Evolutionary conservation across 768 basidiomycete species (phyloP).

Genomic region (Cystofilobasidium bisporidii): DNA sequence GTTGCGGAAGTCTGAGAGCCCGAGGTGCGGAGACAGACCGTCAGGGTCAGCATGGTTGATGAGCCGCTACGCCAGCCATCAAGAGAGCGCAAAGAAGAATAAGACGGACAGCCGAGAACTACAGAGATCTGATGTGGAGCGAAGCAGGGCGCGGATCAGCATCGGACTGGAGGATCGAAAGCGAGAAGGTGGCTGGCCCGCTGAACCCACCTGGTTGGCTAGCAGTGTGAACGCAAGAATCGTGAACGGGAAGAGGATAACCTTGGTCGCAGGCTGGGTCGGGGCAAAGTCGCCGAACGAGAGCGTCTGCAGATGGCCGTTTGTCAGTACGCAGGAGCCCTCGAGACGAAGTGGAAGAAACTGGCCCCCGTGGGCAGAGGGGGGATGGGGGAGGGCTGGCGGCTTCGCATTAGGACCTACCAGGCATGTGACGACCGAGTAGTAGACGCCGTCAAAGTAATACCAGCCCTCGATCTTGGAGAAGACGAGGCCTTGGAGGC

Average conservation of each 20-base stretch:
- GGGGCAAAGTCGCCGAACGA: constrained; percentile 40
- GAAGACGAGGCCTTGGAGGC: constrained; percentile 33
- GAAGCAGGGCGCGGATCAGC: no score
- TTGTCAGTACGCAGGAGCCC: no score
- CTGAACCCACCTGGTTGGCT: constrained; percentile 23
- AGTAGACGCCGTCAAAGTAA: constrained; percentile 16
- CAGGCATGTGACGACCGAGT: constrained; percentile 16
- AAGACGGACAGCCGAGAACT: constrained; percentile 7
- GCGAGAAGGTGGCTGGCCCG: no score
- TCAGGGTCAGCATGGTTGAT: no score
- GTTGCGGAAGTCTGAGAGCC: constrained; percentile 1
- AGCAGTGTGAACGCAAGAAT: constrained; percentile 16
- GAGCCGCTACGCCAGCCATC: no score
- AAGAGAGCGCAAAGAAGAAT: not conserved
- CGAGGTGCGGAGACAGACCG: not conserved
- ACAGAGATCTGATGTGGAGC: constrained; percentile 8
- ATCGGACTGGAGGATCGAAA: no score
- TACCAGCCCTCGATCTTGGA: constrained; percentile 39
- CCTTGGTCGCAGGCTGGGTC: constrained; percentile 12
- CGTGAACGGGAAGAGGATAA: constrained; percentile 25
- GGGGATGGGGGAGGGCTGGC: no score
- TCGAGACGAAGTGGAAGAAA: no score
- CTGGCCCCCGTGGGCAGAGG: no score
- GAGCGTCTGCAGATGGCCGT: no score
- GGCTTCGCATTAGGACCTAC: no score